Evolutionary conservation across 1,284 basidiomycete species (phyloP), one percentile per base, ranked within the genome.

Genomic region (Leccinum fallax): DNA sequence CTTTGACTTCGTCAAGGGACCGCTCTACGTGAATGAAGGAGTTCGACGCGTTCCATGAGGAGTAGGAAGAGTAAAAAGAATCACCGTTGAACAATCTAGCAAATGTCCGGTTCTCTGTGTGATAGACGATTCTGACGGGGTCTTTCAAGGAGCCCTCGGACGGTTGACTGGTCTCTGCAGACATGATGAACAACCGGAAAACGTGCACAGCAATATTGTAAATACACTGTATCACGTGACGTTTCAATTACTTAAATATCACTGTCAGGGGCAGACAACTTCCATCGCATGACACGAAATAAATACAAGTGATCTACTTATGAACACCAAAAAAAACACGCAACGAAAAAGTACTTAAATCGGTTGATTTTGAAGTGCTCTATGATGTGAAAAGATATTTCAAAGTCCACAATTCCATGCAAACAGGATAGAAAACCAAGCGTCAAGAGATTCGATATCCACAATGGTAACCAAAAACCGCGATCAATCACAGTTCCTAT

Each of bases 41-140:
- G 60, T 49, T 49, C 24, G 15, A 49, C 56, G 61, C 43, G 53
- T 54, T 21, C 32, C 5, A 21, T 8, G 15, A 51, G 10, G 21
- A 49, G 21, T 5, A 15, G 51, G 19, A 38, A 48, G 49, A 46
- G 49, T 49, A 54, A n/a, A n/a, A 10, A 34, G 24, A 6, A 57
- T 57, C 69, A 88, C 89, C 88, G 78, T 82, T 85, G 66, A 90
- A 83, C n/a, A 89, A 73, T 60, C 87, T 79, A 54, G 87, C 86
- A 70, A 90, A 89, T 7, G 79, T 81, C 63, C 83, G 78, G 21
- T 71, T 72, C 19, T 70, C 71, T 2, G 82, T 74, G 65, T 82
- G 81, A 65, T 84, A 89, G n/a, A 83, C 83, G 46, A 89, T 79
- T 61, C 80, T 80, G n/a, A 84, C 80, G 30, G 68, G 71, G 0